Conservation (phyloP, 2,329 filamentous ascomycete species). For the Apiospora pterosperma region DNA sequence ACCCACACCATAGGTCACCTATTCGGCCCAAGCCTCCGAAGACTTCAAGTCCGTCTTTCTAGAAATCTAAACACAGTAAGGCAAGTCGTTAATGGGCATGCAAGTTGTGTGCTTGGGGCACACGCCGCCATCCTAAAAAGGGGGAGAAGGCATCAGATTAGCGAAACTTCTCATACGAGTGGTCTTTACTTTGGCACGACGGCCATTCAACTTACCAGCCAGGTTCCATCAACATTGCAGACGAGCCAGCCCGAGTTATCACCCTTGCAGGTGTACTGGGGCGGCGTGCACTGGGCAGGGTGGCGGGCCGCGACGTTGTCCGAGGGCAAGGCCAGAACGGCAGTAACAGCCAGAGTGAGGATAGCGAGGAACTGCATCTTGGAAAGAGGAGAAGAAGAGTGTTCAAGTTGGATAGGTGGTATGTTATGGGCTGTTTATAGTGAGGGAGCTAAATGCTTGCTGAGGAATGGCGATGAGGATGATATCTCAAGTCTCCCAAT, state of each 20-base stretch:
- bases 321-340: constrained; percentile 11
- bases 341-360: constrained; percentile 16
- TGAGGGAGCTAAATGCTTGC: neutral
- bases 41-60: neutral
- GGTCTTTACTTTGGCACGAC: neutral
- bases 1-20: neutral
- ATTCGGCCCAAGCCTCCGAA: neutral
- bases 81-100: constrained; percentile 24
- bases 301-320: neutral
- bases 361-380: constrained; percentile 24
- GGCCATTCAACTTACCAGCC: constrained; percentile 16
- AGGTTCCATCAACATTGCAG: constrained; percentile 24
- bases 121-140: constrained; percentile 19
- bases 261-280: constrained; percentile 23
- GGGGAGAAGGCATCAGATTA: neutral
- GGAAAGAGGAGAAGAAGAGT: neutral
- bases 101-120: constrained; percentile 20
- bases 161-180: neutral
- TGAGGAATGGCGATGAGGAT: neutral
- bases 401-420: neutral
- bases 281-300: constrained; percentile 16
- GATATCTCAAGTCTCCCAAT: neutral
- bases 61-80: constrained; percentile 21
- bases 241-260: constrained; percentile 26
- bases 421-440: neutral